Base-by-base conservation (phyloP, 2,329 filamentous ascomycete genomes). In the Nemania sp. region DNA sequence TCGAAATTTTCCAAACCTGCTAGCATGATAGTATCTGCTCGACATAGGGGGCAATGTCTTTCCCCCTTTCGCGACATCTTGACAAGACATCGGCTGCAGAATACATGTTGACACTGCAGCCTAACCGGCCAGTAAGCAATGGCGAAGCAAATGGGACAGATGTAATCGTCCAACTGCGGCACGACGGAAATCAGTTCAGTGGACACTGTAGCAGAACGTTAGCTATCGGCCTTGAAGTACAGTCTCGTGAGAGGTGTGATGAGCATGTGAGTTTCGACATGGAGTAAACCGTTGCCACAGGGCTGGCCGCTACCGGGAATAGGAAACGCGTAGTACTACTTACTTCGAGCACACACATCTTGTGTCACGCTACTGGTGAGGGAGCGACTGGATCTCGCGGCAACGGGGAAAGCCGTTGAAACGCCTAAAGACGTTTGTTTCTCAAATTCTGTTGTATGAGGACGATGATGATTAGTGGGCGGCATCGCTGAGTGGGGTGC, bases 61-160 rank as follows among this genome's bases (percentile, higher is more conserved):
- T 90, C 87, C 61, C 82, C 81, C 40, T 86, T 84, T 47, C 87
- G 85, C 73, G 95, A 91, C 77, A 96, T 86, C 68, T 90, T 87
- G 64, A 96, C 87, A 50, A 94, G 81, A 72, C 92, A 96, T 2
- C 90, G 83, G 58, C 95, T 94, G 77, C 92, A 96, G 71, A 94
- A 93, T 13, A 93, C 78, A 67, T 95, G 91, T 29, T 83, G 78
- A 74, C 92, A 96, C 13, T 83, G 81, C 35, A 96, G 80, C 21
- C 87, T 85, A n/a, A 96, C 85, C 0, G 92, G 92, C 67, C 90
- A 86, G 80, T 90, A 95, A n/a, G 89, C 86, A 59, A 96, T 86
- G 45, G 84, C 84, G 68, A 89, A 88, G 76, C 92, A 95, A 61
- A 95, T 86, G 1, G 91, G 91, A 68, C 91, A 96, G 9, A 87